Evolutionary conservation across 441 rosid species (phyloP), one percentile per base, ranked within the genome.

Genomic region (Omphalea diandra): DNA sequence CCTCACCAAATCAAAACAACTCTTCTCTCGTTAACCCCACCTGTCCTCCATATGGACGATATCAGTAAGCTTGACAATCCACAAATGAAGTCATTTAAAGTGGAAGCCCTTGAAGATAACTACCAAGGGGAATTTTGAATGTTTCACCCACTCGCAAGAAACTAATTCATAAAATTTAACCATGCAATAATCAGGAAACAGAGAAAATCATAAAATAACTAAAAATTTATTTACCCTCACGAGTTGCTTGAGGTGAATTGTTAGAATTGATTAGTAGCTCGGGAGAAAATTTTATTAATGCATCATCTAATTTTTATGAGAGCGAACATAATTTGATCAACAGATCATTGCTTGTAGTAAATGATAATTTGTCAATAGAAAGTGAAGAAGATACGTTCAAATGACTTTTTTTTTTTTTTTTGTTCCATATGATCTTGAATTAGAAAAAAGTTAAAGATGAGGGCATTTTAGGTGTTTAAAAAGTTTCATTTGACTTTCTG

Each of bases 241-340:
- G 96, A 97, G 95, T 89, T 71, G 86, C 80, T 24, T 77, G 60
- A 66, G 88, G 84, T 47, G 93, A 87, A 63, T 81, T 85, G 82
- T 77, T 85, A 72, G 83, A 86, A 71, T 69, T 91, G 74, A 84
- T 90, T 73, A 75, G 75, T 53, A 78, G 68, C 60, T 82, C 90
- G 3, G 83, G 70, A 58, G 77, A 82, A 60, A 82, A 87, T 75
- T 65, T 88, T 15, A 89, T 94, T 46, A 90, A 88, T 5, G 88
- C 88, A 36, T 89, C 83, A 75, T 87, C 88, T 74, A 77, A 79
- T 77, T 94, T 94, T 75, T 91, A 88, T 77, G 98, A 91, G 70
- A 76, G 35, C 41, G 97, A 94, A 85, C 85, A 65, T 85, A 88
- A 71, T 76, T 85, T 71, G 84, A 87, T 75, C 86, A 85, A 69